Base-by-base conservation (phyloP, 2,329 filamentous ascomycete species). In the Aschersonia sp. region DNA sequence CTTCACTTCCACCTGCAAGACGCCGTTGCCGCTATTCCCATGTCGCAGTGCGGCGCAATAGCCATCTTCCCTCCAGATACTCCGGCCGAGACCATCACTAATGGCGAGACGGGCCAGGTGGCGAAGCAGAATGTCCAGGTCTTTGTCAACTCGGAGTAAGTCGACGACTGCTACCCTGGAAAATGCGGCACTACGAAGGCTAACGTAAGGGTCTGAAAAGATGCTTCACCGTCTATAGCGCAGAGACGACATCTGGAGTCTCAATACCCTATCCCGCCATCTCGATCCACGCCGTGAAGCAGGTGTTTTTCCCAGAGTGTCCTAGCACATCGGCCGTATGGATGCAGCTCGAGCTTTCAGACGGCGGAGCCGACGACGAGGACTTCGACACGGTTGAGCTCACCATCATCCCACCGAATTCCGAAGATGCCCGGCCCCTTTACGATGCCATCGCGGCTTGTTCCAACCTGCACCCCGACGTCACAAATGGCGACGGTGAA, bases 381-480 rank as follows among this genome's bases (percentile, higher is more conserved):
- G 80, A 84, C 47, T 77, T 78, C 46, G 72, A 78, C 49, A 78
- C 77, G 6, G 67, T 87, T 45, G 82, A 88, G 55, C 65, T 89
- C 45, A 85, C 78, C 4, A 66, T 89, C 40, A 68, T 83, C 12
- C 82, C 83, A 2, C 65, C 60, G 10, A 51, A 51, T 9, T 51
- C 58, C 12, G 47, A 55, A n/a, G 56, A 55, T 47, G 31, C 58
- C 51, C 58, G 56, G 53, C 51, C 72, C 47, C 70, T 87, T 32
- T 89, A 80, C 65, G 73, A 76, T 20, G 84, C 85, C 40, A 78
- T 89, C 51, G 81, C 84, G 1, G 74, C 74, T 29, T 89, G 85
- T 65, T 84, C 84, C 3, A 83, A 89, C 57, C 67, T 89, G 10
- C 81, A 89, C 58, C 85, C 85, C 0, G 84, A 89, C 55, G 79